Evolutionary conservation across 306 rosid species (phyloP).

Genomic region (Pyrus pyrifolia): DNA sequence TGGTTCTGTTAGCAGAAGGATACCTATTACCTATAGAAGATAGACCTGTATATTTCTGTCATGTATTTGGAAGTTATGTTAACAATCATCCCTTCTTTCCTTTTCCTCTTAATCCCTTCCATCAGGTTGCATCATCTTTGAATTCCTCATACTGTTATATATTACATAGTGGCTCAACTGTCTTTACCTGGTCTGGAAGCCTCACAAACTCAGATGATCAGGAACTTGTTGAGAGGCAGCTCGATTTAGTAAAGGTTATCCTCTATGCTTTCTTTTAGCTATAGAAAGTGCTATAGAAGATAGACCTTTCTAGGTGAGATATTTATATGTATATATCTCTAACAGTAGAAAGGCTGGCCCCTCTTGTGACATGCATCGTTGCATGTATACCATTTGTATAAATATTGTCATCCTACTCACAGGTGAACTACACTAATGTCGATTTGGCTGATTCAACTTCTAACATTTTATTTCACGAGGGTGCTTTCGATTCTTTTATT

Average conservation of each 20-base stretch:
- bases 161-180: conserved; percentile 56
- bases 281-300: background rate
- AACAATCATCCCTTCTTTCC: background rate
- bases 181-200: conserved; percentile 83
- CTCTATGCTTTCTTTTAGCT: conserved; percentile 14
- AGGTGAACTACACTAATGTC: background rate
- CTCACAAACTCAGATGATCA: conserved; percentile 62
- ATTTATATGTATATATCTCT: background rate
- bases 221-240: conserved; percentile 80
- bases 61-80: conserved; percentile 11
- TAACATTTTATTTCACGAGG: conserved; percentile 1
- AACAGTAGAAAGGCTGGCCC: conserved; percentile 9
- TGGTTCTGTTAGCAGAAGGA: background rate
- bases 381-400: conserved; percentile 8
- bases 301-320: conserved; percentile 4
- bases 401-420: conserved; percentile 1
- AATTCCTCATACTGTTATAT: conserved; percentile 85
- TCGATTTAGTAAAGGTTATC: conserved; percentile 79
- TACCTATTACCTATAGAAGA: background rate
- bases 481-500: background rate
- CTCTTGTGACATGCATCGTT: background rate
- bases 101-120: background rate
- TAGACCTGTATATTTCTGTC: background rate
- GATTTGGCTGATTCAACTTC: conserved; percentile 8
- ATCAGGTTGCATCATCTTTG: conserved; percentile 85